Conservation (phyloP, 2,329 filamentous ascomycete species). For the Byssochlamys sp. region DNA sequence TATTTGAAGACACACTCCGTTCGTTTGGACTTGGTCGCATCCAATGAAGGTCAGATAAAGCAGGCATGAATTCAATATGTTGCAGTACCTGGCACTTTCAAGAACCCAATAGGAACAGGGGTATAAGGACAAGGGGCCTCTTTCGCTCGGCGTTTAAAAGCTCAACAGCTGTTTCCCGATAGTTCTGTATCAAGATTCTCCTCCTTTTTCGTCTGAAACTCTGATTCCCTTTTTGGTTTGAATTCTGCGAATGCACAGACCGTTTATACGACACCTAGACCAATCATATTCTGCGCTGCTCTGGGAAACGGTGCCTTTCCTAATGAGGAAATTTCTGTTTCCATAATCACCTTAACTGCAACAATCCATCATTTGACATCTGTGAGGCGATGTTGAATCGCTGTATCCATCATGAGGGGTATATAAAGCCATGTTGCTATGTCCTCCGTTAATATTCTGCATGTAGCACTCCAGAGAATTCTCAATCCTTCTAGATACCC, state of each 20-base stretch:
- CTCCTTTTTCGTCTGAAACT: background rate
- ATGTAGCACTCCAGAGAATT: background rate
- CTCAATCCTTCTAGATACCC: background rate
- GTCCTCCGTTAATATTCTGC: background rate
- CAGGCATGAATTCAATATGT: background rate
- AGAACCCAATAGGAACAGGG: background rate
- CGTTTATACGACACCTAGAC: background rate
- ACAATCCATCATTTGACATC: constrained; percentile 3
- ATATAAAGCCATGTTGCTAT: background rate
- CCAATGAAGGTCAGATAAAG: background rate
- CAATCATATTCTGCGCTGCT: background rate
- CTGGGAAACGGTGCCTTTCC: background rate
- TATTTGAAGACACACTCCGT: background rate
- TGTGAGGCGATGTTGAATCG: background rate
- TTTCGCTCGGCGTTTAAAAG: background rate
- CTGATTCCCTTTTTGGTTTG: background rate
- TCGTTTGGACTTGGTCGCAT: background rate
- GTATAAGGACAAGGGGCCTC: background rate
- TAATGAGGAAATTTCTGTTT: background rate
- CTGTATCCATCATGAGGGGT: background rate
- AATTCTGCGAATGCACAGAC: background rate
- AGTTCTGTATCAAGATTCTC: background rate
- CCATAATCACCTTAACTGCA: background rate
- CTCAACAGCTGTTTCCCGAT: background rate
- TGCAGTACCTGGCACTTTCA: background rate